A percentile compares a stretch with the other conserved stretches of the same genome.
phyloP scores from a whole-genome alignment of 2,329 filamentous ascomycete genomes.

The Talaromyces rugulosus region DNA sequence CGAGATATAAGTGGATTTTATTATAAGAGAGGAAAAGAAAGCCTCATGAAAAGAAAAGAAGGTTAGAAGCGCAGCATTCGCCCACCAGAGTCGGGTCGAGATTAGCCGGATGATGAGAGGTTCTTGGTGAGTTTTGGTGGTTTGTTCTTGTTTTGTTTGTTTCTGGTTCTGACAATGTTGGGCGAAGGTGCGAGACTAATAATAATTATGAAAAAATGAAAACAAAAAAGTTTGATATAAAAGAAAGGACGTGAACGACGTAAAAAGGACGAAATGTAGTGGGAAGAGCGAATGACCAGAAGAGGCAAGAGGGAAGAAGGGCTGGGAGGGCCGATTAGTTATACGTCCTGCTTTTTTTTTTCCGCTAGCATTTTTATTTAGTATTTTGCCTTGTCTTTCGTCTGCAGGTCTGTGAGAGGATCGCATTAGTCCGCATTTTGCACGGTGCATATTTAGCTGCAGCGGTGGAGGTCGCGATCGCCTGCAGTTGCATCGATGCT shows the following conservation, averaged over 20 bases:
- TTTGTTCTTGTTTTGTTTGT: not conserved
- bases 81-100: slow-evolving; percentile 25
- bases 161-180: slow-evolving; percentile 17
- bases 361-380: not conserved
- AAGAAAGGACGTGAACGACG: slow-evolving; percentile 17
- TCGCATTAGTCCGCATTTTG: not conserved
- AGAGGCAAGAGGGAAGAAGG: slow-evolving; percentile 10
- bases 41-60: slow-evolving; percentile 16
- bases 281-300: slow-evolving; percentile 15
- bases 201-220: slow-evolving; percentile 13
- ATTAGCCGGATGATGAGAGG: not conserved
- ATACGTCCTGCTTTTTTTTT: not conserved
- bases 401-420: slow-evolving; percentile 3
- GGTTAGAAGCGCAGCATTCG: slow-evolving; percentile 37
- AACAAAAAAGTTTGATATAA: slow-evolving; percentile 13
- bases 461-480: slow-evolving; percentile 8
- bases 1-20: slow-evolving; percentile 16
- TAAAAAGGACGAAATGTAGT: slow-evolving; percentile 16
- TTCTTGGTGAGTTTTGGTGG: not conserved
- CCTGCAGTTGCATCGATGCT: slow-evolving; percentile 10
- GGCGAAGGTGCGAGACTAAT: slow-evolving; percentile 29
- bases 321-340: slow-evolving; percentile 1
- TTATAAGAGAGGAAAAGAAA: slow-evolving; percentile 22
- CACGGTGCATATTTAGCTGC: slow-evolving; percentile 8
- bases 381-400: not conserved